These are phyloP conservation scores for Colletotrichum chrysophilum DNA, from an alignment of 2,329 filamentous ascomycete genomes.

Conservation along the genomic window DNA sequence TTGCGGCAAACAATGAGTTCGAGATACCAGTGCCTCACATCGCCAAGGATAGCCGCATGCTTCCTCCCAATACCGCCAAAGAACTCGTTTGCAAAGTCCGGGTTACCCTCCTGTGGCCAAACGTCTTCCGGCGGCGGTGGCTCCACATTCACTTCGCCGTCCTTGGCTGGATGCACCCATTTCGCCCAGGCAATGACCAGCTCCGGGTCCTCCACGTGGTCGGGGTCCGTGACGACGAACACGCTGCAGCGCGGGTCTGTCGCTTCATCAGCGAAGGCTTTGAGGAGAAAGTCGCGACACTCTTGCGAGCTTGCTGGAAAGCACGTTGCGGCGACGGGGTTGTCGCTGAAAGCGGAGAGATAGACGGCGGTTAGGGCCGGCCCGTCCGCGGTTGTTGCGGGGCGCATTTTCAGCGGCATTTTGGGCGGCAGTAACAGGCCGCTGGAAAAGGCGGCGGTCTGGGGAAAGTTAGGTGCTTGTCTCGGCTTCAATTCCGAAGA, in stretches of 20 bases:
- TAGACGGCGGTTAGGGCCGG: conserved; percentile 46
- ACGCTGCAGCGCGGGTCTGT: conserved; percentile 40
- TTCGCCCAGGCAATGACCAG: conserved; percentile 51
- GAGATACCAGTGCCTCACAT: conserved; percentile 52
- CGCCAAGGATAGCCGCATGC: conserved; percentile 42
- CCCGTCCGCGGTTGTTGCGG: conserved; percentile 45
- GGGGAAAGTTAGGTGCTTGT: neutral
- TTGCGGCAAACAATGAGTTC: conserved; percentile 50
- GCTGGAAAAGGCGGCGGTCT: fast-evolving
- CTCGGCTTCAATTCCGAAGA: neutral
- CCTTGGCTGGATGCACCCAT: conserved; percentile 43
- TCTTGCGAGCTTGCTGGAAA: conserved; percentile 35
- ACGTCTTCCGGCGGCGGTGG: conserved; percentile 24
- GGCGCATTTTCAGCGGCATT: conserved; percentile 37
- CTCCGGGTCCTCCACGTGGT: conserved; percentile 12
- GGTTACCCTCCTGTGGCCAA: conserved; percentile 46
- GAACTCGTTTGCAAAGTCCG: conserved; percentile 40
- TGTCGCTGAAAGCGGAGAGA: conserved; percentile 47
- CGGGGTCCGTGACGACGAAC: conserved; percentile 42
- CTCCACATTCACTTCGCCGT: conserved; percentile 25
- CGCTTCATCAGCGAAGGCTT: conserved; percentile 41
- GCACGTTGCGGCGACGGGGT: conserved; percentile 39
- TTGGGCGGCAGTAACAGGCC: neutral
- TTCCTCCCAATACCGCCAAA: conserved; percentile 40
- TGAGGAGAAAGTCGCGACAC: conserved; percentile 39